Conservation (phyloP, 164 flowering plant genomes). For the Nymphaea thermarum region DNA sequence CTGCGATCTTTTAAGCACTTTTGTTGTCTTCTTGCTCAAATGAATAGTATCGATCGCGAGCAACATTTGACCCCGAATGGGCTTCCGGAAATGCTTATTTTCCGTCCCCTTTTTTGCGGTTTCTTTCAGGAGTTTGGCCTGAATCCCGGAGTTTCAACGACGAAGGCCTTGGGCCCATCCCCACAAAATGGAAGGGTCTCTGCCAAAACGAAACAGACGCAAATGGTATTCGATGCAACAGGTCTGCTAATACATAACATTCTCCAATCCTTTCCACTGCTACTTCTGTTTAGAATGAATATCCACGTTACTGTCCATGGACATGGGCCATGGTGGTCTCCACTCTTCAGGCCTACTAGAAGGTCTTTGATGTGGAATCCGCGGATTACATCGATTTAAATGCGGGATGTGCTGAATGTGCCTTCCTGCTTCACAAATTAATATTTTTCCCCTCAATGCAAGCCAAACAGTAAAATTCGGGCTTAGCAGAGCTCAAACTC, state of each 20-base stretch:
- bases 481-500: no score
- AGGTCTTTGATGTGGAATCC: background rate
- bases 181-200: slow-evolving; percentile 44
- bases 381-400: no score
- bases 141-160: slow-evolving; percentile 45
- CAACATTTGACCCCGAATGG: background rate
- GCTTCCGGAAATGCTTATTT: no score
- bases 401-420: no score
- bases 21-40: background rate
- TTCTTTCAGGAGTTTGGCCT: slow-evolving; percentile 41
- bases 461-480: no score
- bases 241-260: slow-evolving; percentile 13
- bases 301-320: background rate
- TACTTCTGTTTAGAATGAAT: no score
- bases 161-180: slow-evolving; percentile 39
- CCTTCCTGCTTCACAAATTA: no score
- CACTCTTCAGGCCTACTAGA: background rate
- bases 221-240: slow-evolving; percentile 33
- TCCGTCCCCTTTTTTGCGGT: background rate
- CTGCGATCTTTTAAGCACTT: no score
- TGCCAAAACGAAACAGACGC: slow-evolving; percentile 21
- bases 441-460: no score
- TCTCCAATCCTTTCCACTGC: no score
- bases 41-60: background rate
- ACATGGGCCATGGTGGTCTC: no score